phyloP scores from a whole-genome alignment of 2,329 filamentous ascomycete species.

The Pseudocercospora pini-densiflorae region DNA sequence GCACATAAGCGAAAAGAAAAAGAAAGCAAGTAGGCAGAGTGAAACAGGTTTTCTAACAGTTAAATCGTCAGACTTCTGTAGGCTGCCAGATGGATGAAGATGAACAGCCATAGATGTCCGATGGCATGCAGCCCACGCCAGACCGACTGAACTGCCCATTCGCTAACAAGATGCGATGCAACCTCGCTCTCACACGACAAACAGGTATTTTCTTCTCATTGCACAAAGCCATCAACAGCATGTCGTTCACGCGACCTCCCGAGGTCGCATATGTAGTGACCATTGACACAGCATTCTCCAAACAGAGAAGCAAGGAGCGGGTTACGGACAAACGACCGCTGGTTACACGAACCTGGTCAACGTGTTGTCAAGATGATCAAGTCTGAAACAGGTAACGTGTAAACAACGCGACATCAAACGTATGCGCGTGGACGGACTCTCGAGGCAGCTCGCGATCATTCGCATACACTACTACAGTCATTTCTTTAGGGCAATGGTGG shows the following conservation, averaged over 20 bases:
- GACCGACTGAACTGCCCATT: too few species aligned
- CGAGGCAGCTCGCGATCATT: too few species aligned
- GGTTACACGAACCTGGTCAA: not conserved
- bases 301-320: conserved; percentile 1
- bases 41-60: not conserved
- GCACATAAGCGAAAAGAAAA: not conserved
- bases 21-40: not conserved
- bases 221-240: not conserved
- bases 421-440: too few species aligned
- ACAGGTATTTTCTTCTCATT: not conserved
- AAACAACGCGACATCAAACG: conserved; percentile 9
- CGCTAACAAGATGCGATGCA: not conserved
- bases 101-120: not conserved
- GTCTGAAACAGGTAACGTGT: conserved; percentile 11
- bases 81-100: not conserved
- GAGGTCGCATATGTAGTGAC: conserved; percentile 2
- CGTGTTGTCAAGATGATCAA: not conserved
- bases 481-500: too few species aligned
- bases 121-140: too few species aligned
- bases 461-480: too few species aligned
- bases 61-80: not conserved
- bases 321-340: not conserved
- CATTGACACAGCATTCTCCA: conserved; percentile 1
- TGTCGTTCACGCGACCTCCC: not conserved
- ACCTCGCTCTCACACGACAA: not conserved